Conservation (phyloP, 768 basidiomycete species). For the Hypholoma sublateritium region DNA sequence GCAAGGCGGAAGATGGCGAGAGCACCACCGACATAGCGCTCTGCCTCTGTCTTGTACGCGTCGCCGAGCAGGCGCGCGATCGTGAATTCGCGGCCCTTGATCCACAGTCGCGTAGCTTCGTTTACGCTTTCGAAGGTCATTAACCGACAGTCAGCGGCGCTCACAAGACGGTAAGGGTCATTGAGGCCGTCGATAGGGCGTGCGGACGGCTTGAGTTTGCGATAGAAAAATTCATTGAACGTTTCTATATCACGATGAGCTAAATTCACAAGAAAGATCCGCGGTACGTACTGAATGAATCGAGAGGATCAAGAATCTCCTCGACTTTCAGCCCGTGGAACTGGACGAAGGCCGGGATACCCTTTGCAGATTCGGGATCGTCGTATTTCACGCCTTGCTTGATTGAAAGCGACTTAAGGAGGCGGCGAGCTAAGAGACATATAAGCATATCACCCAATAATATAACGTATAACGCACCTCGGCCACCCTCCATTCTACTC, state of each 20-base stretch:
- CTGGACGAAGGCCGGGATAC: constrained; percentile 85
- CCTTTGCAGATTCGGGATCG: constrained; percentile 75
- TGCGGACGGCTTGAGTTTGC: constrained; percentile 83
- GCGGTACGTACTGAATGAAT: constrained; percentile 70
- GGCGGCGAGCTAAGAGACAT: constrained; percentile 58
- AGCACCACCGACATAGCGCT: constrained; percentile 76
- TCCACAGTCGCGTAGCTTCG: constrained; percentile 91
- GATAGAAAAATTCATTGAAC: constrained; percentile 25
- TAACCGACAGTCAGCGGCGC: constrained; percentile 93
- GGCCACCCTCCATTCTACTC: constrained; percentile 83
- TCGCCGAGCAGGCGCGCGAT: constrained; percentile 80
- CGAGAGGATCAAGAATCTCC: constrained; percentile 81
- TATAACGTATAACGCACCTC: constrained; percentile 50
- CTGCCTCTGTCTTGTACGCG: constrained; percentile 64
- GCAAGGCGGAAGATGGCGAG: constrained; percentile 90
- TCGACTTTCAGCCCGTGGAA: constrained; percentile 84
- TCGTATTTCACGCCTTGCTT: constrained; percentile 97
- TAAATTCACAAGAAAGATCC: not conserved
- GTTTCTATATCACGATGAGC: not conserved
- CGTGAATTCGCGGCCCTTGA: constrained; percentile 94
- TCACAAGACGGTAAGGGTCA: constrained; percentile 78
- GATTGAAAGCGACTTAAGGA: constrained; percentile 86
- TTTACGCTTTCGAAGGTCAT: constrained; percentile 88
- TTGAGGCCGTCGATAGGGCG: constrained; percentile 73
- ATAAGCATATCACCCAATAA: not conserved